phyloP scores from a whole-genome alignment of 1,284 basidiomycete genomes.

The Boletus putidus region DNA sequence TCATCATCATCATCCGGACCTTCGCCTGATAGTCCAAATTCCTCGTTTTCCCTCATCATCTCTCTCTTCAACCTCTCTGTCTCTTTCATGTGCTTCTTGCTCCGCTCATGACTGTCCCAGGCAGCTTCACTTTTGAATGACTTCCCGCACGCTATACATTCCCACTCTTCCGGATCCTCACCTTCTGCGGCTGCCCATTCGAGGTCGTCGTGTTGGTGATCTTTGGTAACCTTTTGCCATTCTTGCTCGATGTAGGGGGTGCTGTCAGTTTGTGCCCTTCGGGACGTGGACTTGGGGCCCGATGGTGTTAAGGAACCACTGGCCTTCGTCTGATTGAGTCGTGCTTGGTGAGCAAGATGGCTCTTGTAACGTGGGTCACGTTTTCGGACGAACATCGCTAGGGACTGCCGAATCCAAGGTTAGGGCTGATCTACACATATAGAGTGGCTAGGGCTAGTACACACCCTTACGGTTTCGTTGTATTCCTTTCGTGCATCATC shows the following conservation, averaged over 20 bases:
- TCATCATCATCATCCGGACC: slow-evolving; percentile 33
- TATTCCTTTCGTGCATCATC: slow-evolving; percentile 90
- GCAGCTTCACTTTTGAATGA: slow-evolving; percentile 89
- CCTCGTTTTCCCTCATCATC: slow-evolving; percentile 78
- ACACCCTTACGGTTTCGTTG: slow-evolving; percentile 85
- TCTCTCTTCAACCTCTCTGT: slow-evolving; percentile 72
- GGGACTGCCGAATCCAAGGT: slow-evolving; percentile 49
- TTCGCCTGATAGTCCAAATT: slow-evolving; percentile 47
- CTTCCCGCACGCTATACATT: slow-evolving; percentile 96
- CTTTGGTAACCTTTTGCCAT: slow-evolving; percentile 69
- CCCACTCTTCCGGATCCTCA: slow-evolving; percentile 78
- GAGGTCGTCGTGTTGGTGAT: slow-evolving; percentile 54
- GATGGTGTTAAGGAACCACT: slow-evolving; percentile 37
- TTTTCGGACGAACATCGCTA: slow-evolving; percentile 87
- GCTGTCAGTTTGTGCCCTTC: slow-evolving; percentile 20
- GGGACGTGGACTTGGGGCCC: slow-evolving; percentile 24
- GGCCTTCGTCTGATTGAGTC: slow-evolving; percentile 36
- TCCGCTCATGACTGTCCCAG: slow-evolving; percentile 96
- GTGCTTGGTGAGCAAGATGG: slow-evolving; percentile 56
- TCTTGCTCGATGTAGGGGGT: slow-evolving; percentile 72
- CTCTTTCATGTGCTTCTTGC: slow-evolving; percentile 92
- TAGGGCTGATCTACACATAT: not conserved
- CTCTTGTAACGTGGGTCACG: slow-evolving; percentile 91
- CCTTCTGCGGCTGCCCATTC: slow-evolving; percentile 72
- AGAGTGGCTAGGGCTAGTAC: slow-evolving; percentile 24